Evolutionary conservation across 1,284 basidiomycete species (phyloP).

Genomic region (Inonotus obliquus): DNA sequence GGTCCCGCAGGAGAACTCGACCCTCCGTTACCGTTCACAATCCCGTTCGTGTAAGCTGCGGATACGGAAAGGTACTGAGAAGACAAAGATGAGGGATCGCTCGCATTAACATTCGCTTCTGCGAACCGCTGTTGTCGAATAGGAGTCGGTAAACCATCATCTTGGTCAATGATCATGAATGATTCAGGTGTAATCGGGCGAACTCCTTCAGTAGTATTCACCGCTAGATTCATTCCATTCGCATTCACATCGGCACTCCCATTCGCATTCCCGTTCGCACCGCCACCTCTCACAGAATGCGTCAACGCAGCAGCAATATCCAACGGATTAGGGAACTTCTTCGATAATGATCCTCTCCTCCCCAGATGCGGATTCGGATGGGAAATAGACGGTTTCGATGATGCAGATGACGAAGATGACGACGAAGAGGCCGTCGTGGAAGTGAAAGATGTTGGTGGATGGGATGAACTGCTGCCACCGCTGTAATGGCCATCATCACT

Average conservation of each 20-base stretch:
- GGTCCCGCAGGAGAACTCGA: not conserved
- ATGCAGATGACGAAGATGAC: not conserved
- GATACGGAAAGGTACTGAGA: not conserved
- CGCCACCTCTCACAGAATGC: not conserved
- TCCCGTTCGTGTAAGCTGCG: not conserved
- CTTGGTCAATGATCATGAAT: slow-evolving; percentile 1
- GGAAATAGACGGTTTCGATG: slow-evolving; percentile 8
- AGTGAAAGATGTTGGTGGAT: not conserved
- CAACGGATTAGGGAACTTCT: not conserved
- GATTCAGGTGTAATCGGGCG: slow-evolving; percentile 1
- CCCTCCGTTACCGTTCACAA: not conserved
- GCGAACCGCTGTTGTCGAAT: not conserved
- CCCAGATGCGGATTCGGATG: slow-evolving; percentile 12
- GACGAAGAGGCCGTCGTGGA: not conserved
- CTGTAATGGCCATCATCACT: not conserved
- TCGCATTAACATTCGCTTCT: not conserved
- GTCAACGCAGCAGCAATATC: slow-evolving; percentile 11
- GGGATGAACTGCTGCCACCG: not conserved
- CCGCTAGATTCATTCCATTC: not conserved
- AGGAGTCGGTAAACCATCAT: not conserved
- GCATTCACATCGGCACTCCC: not conserved
- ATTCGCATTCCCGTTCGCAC: not conserved
- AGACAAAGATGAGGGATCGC: not conserved
- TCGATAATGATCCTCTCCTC: not conserved
- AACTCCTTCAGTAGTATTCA: not conserved